Evolutionary conservation across 257 asterid genomes (phyloP).

Genomic region (Petunia axillaris): DNA sequence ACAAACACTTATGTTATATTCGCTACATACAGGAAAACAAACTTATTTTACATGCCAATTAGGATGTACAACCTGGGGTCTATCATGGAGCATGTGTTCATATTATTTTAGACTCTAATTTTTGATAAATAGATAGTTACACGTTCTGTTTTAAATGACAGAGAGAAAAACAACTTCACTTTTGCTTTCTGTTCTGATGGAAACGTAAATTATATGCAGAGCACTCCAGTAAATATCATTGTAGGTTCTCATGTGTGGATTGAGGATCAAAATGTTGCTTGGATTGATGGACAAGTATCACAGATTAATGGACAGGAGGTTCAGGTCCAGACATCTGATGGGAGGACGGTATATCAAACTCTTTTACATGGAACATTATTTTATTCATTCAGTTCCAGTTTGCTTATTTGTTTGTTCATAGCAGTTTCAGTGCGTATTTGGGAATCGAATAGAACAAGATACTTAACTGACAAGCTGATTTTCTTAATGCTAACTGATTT

Average conservation of each 20-base stretch:
- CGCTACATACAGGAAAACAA: background rate
- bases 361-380: background rate
- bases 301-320: conserved; percentile 27
- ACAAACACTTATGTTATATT: background rate
- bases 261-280: conserved; percentile 24
- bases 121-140: background rate
- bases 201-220: conserved; percentile 22
- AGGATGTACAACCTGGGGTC: background rate
- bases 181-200: conserved; percentile 12
- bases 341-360: conserved; percentile 20
- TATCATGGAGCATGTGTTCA: background rate
- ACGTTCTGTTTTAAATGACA: background rate
- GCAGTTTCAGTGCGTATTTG: background rate
- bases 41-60: background rate
- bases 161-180: background rate
- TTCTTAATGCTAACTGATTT: background rate
- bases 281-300: conserved; percentile 32
- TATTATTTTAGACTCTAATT: background rate
- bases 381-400: conserved; percentile 14
- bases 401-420: background rate
- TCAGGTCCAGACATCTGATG: conserved; percentile 26
- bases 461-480: background rate
- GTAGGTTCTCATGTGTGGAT: conserved; percentile 30
- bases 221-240: conserved; percentile 31
- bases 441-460: background rate